Percentiles rank a stretch among this genome's conserved stretches.
phyloP scores from a whole-genome alignment of 208 protist species.

The Perkinsela sp. region DNA sequence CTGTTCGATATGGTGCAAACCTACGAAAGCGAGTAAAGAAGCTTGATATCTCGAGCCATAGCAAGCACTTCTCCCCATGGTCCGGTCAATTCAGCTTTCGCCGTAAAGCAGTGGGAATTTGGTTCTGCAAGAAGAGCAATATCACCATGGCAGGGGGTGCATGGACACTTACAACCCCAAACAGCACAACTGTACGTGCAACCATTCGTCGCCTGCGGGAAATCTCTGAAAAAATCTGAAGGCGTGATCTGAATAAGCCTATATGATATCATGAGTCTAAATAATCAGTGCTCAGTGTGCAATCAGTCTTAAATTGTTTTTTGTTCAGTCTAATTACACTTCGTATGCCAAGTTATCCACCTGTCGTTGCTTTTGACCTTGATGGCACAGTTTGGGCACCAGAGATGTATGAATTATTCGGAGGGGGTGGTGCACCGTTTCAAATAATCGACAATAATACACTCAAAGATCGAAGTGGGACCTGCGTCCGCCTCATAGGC shows the following conservation, averaged over 20 bases:
- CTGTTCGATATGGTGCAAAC: conserved; percentile 93
- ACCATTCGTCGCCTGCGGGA: conserved; percentile 92
- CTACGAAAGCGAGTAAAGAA: conserved; percentile 95
- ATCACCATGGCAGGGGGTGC: conserved; percentile 91
- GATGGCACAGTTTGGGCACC: conserved; percentile 59
- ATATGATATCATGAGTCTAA: no score
- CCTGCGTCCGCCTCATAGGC: conserved; percentile 30
- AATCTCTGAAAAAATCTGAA: conserved; percentile 14
- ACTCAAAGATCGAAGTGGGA: conserved; percentile 20
- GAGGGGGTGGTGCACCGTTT: conserved; percentile 37
- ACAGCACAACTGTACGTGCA: conserved; percentile 83
- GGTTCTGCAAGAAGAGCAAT: conserved; percentile 83
- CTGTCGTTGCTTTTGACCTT: conserved; percentile 58
- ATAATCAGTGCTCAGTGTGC: no score
- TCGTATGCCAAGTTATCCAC: no score
- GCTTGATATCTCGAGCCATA: conserved; percentile 91
- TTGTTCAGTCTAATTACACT: no score
- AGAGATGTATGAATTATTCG: conserved; percentile 57
- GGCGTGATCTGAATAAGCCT: neutral
- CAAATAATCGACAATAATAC: conserved; percentile 13
- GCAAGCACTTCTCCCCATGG: conserved; percentile 92
- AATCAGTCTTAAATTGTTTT: no score
- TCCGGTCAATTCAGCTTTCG: conserved; percentile 91
- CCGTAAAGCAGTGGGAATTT: conserved; percentile 90
- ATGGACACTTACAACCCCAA: conserved; percentile 73